Evolutionary conservation across 306 rosid genomes (phyloP).

Genomic region (Herpetospermum pedunculosum): DNA sequence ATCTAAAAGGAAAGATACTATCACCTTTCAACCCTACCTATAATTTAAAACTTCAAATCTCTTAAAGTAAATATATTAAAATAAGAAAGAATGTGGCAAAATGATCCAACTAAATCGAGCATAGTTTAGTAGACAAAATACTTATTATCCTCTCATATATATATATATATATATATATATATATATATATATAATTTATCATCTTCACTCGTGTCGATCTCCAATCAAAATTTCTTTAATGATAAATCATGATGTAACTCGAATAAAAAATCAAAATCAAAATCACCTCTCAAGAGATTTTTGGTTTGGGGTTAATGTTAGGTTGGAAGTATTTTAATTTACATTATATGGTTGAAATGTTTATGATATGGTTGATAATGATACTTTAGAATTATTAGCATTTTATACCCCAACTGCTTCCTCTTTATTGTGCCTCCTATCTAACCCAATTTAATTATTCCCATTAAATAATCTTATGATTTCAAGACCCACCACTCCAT

Average conservation of each 20-base stretch:
- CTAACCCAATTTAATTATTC: background rate
- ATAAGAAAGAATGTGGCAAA: background rate
- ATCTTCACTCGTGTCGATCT: too few relatives aligned
- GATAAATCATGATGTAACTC: background rate
- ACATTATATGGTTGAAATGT: background rate
- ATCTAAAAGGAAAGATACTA: background rate
- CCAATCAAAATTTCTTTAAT: too few relatives aligned
- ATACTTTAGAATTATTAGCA: background rate
- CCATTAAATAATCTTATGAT: background rate
- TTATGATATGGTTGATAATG: background rate
- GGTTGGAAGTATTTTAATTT: background rate
- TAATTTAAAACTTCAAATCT: too few relatives aligned
- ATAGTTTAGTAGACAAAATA: too few relatives aligned
- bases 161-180: too few relatives aligned
- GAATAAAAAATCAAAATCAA: background rate
- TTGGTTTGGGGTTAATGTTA: background rate
- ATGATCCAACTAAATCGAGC: background rate
- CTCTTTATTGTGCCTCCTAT: constrained; percentile 1
- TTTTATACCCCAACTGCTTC: constrained; percentile 1
- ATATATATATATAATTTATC: too few relatives aligned
- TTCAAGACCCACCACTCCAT: constrained; percentile 3
- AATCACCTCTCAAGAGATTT: background rate
- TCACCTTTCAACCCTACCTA: too few relatives aligned
- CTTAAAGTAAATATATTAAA: too few relatives aligned
- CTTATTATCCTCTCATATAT: too few relatives aligned